phyloP scores from a whole-genome alignment of 23 red algal species.

The Pyropia yezoensis region DNA sequence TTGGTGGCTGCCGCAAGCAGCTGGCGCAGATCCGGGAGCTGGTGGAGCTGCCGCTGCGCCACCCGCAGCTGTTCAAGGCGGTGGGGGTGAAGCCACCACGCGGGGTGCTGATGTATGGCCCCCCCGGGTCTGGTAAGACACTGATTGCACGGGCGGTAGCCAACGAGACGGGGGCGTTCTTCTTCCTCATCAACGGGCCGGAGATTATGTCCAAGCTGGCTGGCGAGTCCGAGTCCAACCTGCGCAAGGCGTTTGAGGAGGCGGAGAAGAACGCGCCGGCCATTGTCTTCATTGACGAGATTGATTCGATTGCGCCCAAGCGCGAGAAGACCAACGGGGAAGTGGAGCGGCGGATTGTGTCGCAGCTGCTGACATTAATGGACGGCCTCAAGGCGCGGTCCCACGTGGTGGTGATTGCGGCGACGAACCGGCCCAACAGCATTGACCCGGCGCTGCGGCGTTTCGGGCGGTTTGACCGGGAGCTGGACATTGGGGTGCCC shows the following conservation, averaged over 20 bases:
- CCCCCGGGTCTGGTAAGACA: constrained; percentile 95
- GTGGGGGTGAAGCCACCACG: constrained; percentile 97
- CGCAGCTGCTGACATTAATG: constrained; percentile 98
- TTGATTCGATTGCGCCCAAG: constrained; percentile 99
- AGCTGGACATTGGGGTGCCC: constrained; percentile 98
- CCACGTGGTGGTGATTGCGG: constrained; percentile 97
- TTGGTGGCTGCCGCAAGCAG: constrained; percentile 96
- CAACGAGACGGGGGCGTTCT: constrained; percentile 99
- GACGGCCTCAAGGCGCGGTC: constrained; percentile 92
- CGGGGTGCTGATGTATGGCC: constrained; percentile 96
- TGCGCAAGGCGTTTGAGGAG: constrained; percentile 99
- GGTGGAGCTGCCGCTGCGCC: constrained; percentile 96
- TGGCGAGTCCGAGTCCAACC: constrained; percentile 91
- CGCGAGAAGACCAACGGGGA: constrained; percentile 99
- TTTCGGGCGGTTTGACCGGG: constrained; percentile 97
- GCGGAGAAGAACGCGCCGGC: constrained; percentile 99
- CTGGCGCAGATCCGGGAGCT: constrained; percentile 98
- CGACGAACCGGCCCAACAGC: constrained; percentile 94
- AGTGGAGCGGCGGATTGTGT: constrained; percentile 98
- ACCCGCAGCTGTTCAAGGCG: constrained; percentile 96
- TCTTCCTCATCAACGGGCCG: constrained; percentile 99
- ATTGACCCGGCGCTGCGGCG: constrained; percentile 97
- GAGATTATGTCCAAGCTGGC: constrained; percentile 99
- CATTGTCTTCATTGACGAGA: constrained; percentile 99
- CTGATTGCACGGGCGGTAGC: constrained; percentile 97